Base-by-base conservation (phyloP, 495 filamentous ascomycete genomes). In the Aspergillus ostianus region DNA sequence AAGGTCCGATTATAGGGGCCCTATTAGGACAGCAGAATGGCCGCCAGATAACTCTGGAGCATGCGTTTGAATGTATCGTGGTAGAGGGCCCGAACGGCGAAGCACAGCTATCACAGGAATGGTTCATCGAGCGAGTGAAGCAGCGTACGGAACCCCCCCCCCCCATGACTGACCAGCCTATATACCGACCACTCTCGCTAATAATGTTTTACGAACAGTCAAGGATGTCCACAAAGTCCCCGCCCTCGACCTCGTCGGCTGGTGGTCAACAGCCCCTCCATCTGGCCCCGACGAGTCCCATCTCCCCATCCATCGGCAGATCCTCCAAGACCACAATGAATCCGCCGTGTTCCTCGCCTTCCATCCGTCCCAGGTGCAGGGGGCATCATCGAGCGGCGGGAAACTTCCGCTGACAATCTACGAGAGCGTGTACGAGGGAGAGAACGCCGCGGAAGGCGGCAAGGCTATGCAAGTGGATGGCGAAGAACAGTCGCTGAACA, bases 321-420 rank as follows among this genome's bases (percentile, higher is more conserved):
- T 95, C 49, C 81, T 91, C 63, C 73, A 85, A 52, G 66, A 82
- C 27, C 82, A 88, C 67, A 96, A 93, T 64, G 94, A 98, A 68
- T 91, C 91, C 0, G 80, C 89, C n/a, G 79, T 97, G 21, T 83
- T 98, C 17, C 86, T 97, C 30, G 85, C 90, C 23, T 95, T 99
- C 68, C 93, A 97, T 65, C 85, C 83, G 17, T 85, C 71, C 26
- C 81, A 74, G 54, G 77, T 77, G 70, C 77, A 67, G 63, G 77
- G 61, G 56, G 77, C 67, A 53, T 79, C 59, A 51, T 74, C 36
- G 13, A 78, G 81, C 9, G 88, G 88, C 13, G 91, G 89, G 26
- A 94, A 92, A 63, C 84, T 98, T 9, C 94, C 94, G 6, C 67
- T 98, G 36, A 90, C 91, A 0, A 84, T 98, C 19, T 98, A 97